These are phyloP conservation scores for Ceratocystis cubensis DNA, from an alignment of 2,329 filamentous ascomycete species.

Conservation along the genomic window DNA sequence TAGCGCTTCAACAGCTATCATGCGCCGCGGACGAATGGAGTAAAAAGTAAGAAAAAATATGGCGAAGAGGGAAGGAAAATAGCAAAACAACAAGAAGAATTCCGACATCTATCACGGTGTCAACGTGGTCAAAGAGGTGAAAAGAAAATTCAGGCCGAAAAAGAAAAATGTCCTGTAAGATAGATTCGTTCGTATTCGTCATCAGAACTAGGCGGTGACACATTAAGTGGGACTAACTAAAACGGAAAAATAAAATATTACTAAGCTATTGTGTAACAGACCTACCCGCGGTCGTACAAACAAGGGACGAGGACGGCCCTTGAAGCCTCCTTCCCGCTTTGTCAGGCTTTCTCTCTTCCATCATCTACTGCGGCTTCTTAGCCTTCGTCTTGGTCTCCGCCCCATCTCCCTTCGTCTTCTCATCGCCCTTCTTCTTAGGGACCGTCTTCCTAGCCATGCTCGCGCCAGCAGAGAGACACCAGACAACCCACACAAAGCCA, in stretches of 20 bases:
- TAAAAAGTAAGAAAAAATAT: too few relatives aligned
- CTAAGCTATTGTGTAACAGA: not conserved
- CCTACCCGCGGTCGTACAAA: not conserved
- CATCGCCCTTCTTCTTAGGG: slow-evolving; percentile 23
- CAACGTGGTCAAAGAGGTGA: too few relatives aligned
- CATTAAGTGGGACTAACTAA: not conserved
- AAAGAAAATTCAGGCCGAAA: too few relatives aligned
- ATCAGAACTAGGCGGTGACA: not conserved
- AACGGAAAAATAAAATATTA: not conserved
- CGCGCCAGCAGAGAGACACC: slow-evolving; percentile 38
- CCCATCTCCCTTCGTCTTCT: not conserved
- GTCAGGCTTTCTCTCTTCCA: not conserved
- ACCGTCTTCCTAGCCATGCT: slow-evolving; percentile 6
- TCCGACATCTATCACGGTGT: too few relatives aligned
- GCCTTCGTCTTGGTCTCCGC: not conserved
- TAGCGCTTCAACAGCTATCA: too few relatives aligned
- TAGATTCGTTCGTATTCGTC: not conserved
- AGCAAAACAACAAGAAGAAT: too few relatives aligned
- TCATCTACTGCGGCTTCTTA: slow-evolving; percentile 21
- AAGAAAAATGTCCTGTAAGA: too few relatives aligned
- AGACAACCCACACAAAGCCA: slow-evolving; percentile 59
- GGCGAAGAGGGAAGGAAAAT: too few relatives aligned
- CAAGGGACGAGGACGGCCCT: not conserved
- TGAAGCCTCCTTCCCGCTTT: not conserved
- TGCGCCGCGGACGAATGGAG: too few relatives aligned